Evolutionary conservation across 495 filamentous ascomycete genomes (phyloP).

Genomic region (Neurospora sp.): DNA sequence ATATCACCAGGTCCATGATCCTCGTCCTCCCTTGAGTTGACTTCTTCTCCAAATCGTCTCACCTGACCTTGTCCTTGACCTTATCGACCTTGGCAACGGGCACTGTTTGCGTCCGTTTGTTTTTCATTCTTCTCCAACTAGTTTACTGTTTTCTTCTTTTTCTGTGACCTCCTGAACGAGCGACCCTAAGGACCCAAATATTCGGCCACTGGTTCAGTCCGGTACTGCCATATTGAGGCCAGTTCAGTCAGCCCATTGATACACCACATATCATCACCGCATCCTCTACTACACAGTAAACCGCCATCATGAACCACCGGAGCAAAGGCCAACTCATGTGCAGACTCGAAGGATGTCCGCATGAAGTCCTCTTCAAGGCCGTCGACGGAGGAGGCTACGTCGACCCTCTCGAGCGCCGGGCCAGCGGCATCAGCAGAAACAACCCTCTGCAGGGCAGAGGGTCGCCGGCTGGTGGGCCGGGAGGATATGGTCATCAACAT

Average conservation of each 20-base stretch:
- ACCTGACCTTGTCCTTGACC: neutral
- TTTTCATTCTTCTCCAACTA: neutral
- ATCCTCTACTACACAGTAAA: neutral
- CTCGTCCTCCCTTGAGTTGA: neutral
- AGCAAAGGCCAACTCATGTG: constrained; percentile 3
- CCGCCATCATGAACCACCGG: neutral
- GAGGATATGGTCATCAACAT: constrained; percentile 7
- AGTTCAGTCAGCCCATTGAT: neutral
- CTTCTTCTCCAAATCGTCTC: neutral
- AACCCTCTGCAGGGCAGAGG: neutral
- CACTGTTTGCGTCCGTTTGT: neutral
- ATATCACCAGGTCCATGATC: neutral
- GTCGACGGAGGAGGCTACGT: constrained; percentile 5
- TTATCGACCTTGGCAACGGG: neutral
- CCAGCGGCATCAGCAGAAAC: constrained; percentile 1
- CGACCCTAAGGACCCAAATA: neutral
- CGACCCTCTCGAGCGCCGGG: constrained; percentile 9
- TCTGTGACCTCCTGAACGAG: neutral
- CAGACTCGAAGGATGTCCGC: constrained; percentile 12
- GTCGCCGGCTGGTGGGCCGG: constrained; percentile 2
- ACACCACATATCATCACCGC: neutral
- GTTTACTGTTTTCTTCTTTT: neutral
- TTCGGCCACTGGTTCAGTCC: neutral
- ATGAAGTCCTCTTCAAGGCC: constrained; percentile 15
- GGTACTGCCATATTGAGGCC: neutral